A percentile compares a stretch with the other conserved stretches of the same genome.
Evolutionary conservation across 2,329 filamentous ascomycete genomes (phyloP).

Genomic region (Clarireedia sp.): DNA sequence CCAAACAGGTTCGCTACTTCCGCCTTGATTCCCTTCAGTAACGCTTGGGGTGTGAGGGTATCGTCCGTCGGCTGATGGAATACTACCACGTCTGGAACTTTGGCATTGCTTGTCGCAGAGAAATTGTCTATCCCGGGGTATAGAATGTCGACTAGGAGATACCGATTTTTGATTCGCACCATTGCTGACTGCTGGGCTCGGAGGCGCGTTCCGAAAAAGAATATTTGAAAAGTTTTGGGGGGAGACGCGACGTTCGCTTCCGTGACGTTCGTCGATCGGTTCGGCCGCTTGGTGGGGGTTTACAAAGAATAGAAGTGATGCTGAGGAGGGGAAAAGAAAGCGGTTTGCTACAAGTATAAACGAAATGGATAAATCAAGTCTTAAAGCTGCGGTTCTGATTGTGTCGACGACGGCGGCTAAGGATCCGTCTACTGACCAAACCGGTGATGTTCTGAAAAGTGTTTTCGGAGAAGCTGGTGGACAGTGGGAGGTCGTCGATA

Average conservation of each 20-base stretch:
- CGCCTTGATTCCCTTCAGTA: slow-evolving; percentile 63
- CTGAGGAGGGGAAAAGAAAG: neutral
- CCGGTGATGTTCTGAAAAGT: slow-evolving; percentile 56
- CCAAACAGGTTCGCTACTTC: slow-evolving; percentile 71
- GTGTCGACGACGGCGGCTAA: slow-evolving; percentile 83
- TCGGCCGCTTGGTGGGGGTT: slow-evolving; percentile 1
- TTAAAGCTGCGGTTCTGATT: slow-evolving; percentile 73
- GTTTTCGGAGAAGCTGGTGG: slow-evolving; percentile 62
- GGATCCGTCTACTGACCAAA: slow-evolving; percentile 72
- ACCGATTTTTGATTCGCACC: slow-evolving; percentile 95
- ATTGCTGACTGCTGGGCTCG: slow-evolving; percentile 40
- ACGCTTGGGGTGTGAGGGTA: slow-evolving; percentile 54
- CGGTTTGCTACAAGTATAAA: neutral
- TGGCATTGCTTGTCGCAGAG: slow-evolving; percentile 25
- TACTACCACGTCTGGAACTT: slow-evolving; percentile 53
- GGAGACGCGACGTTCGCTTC: slow-evolving; percentile 6
- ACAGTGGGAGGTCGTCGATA: slow-evolving; percentile 63
- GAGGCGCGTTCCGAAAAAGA: neutral
- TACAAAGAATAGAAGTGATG: neutral
- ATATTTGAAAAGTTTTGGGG: neutral
- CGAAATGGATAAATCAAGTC: slow-evolving; percentile 34
- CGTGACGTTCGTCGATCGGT: neutral
- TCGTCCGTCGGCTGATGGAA: slow-evolving; percentile 75
- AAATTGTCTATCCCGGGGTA: slow-evolving; percentile 53
- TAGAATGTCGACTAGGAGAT: slow-evolving; percentile 88